Base-by-base conservation (phyloP, 805 yeast genomes). In the Candida montana region DNA sequence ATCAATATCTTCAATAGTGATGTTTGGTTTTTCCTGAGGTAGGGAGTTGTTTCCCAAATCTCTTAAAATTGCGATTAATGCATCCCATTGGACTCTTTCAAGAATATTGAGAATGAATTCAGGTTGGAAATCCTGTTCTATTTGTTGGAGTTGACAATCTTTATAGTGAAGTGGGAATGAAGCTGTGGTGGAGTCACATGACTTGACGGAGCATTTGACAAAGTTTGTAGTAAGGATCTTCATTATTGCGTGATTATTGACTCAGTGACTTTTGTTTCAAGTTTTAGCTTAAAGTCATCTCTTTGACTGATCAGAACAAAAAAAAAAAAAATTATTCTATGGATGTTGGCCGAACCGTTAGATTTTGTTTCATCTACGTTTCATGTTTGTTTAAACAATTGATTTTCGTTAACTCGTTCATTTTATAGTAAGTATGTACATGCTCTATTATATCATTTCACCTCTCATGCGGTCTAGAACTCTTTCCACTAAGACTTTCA, bases 161-260 rank as follows among this genome's bases (percentile, higher is more conserved):
- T 71, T 61, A 59, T 74, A 91, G 46, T 71, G 70, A 42, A 93
- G 72, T 2, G 99, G 99, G 59, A 89, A 93, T 16, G 95, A 78
- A 6, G 79, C 77, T 12, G 76, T 74, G 6, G 91, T 74, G 12
- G 79, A 66, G 34, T 82, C 88, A 58, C 99, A 93, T 2, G 79
- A 55, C 56, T 83, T 81, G 47, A 88, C 84, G 0, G 98, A 89
- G 64, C 99, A 93, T 60, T 83, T 88, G 48, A 93, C 95, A 64
- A 93, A 93, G 64, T 93, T 93, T 11, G 97, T 86, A n/a, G 99
- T 91, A 21, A 93, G 68, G 55, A 91, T 79, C 67, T 93, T 91
- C 99, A 91, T 91, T 29, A 15, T 29, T 23, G 7, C n/a, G 13
- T 1, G 11, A 12, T 12, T 28, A 3, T 2, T 12, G 13, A n/a